Base-by-base conservation (phyloP, 1,139 yeast genomes). In the Taphrina flavorubra region DNA sequence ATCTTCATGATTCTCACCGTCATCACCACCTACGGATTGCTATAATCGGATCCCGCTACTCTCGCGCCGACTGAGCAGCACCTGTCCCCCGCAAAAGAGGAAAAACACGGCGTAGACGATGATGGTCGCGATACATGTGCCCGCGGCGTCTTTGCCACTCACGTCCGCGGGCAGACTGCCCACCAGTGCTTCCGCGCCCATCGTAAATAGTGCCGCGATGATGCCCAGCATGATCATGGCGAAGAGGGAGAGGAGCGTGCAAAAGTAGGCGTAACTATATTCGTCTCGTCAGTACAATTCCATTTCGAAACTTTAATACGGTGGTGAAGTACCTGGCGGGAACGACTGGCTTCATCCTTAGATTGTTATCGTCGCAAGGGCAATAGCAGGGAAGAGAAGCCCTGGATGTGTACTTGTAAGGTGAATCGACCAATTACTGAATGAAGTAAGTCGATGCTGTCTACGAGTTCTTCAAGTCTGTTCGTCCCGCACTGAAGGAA, bases 161-260 rank as follows among this genome's bases (percentile, higher is more conserved):
- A 85, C 86, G 47, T 84, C 88, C 42, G 73, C 73, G 6, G 90
- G 90, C 62, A 86, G 76, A 25, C 62, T 53, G 11, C 46, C 71
- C 42, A 72, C 71, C 40, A 72, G 71, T n/a, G 70, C 63, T 42
- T 51, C 69, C 77, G 91, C 96, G 74, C 87, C 90, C 62, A 82
- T 82, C 74, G 88, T 82, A 82, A 94, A 94, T 74, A 94, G 82
- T 74, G 85, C 85, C 25, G 96, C 99, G 74, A 94, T 85, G 68
- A 90, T 89, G 11, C 96, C 85, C 67, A 94, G 85, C 73, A 94
- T 92, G 68, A 91, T 88, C 53, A 94, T 86, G 70, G 95, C 99
- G 78, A 92, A 92, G 37, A 94, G 90, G 67, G 97, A 92, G 69
- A 94, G 82, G 62, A 94, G 84, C 67, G 98, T 94, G 78, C 99